Base-by-base conservation (phyloP, 140 eudicot species). In the Oenanthe javanica region DNA sequence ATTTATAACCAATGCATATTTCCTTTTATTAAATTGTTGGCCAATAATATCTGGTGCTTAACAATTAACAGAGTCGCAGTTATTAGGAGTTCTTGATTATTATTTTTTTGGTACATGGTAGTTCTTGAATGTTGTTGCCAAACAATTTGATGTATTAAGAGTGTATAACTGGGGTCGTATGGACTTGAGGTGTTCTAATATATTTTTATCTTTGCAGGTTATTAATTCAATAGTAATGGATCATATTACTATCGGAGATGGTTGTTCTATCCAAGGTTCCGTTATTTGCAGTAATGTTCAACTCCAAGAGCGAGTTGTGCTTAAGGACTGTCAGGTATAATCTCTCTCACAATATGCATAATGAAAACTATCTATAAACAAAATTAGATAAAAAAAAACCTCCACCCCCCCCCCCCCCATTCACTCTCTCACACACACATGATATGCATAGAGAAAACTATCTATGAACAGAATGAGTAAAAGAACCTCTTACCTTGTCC, bases 251-350 rank as follows among this genome's bases (percentile, higher is more conserved):
- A 85, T 94, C 69, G 94, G 91, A 75, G 98, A 94, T 81, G 98
- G 98, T 75, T 94, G 98, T 73, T 90, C 96, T 21, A 90, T 94
- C 54, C 97, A 94, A 80, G 96, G 96, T 59, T 88, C 98, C 5
- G 90, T 94, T 72, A 83, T 94, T 66, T 94, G 96, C 83, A 94
- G 96, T 81, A 92, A 92, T 11, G 97, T 89, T 75, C 98, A 90
- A 69, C 86, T 92, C 54, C 97, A 90, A 84, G 98, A 94, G 66
- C 97, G 96, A 81, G 98, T 83, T 14, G 88, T 89, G 45, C 82
- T 94, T 73, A 94, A 79, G 85, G 97, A 94, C 72, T 94, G 98
- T 74, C 98, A 94, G 85, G 98, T 92, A 63, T 66, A 10, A 31
- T 42, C 45, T 42, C 45, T 42, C 45, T 42, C 45, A 2, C 45